Conservation (phyloP, 257 asterid genomes). For the Capsicum baccatum region DNA sequence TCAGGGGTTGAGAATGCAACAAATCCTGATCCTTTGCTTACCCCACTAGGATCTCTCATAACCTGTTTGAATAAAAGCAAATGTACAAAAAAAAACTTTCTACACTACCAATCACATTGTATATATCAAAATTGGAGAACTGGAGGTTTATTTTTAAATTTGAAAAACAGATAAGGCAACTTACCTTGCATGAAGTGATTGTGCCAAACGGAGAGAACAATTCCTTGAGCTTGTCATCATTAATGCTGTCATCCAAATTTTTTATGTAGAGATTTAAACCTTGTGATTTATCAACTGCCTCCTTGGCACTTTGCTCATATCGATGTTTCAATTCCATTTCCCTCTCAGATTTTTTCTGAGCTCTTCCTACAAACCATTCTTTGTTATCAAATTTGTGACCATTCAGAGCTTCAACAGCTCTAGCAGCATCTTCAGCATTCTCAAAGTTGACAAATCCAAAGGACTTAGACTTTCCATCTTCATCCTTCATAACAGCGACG, state of each 20-base stretch:
- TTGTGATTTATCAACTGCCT: constrained; percentile 81
- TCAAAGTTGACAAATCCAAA: constrained; percentile 95
- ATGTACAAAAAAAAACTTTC: background rate
- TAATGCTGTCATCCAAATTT: constrained; percentile 77
- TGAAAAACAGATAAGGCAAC: background rate
- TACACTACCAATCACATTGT: background rate
- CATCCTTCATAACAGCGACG: constrained; percentile 77
- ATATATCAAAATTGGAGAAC: background rate
- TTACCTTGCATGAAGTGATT: constrained; percentile 90
- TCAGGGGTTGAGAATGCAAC: constrained; percentile 90
- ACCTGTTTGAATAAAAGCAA: constrained; percentile 54
- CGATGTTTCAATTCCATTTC: constrained; percentile 69
- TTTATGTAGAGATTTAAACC: constrained; percentile 84
- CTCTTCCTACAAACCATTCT: constrained; percentile 92
- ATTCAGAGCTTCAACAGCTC: constrained; percentile 80
- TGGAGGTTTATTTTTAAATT: background rate
- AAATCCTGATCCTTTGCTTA: constrained; percentile 96
- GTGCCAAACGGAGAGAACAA: constrained; percentile 76
- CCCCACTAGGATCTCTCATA: constrained; percentile 87
- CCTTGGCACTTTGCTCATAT: constrained; percentile 78
- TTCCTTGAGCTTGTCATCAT: constrained; percentile 88
- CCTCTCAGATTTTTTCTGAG: constrained; percentile 93
- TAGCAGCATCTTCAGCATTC: constrained; percentile 86
- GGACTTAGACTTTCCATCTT: constrained; percentile 80
- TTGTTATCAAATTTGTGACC: constrained; percentile 71